Conservation (phyloP, 768 basidiomycete genomes). For the Psilocybe subaeruginosa region DNA sequence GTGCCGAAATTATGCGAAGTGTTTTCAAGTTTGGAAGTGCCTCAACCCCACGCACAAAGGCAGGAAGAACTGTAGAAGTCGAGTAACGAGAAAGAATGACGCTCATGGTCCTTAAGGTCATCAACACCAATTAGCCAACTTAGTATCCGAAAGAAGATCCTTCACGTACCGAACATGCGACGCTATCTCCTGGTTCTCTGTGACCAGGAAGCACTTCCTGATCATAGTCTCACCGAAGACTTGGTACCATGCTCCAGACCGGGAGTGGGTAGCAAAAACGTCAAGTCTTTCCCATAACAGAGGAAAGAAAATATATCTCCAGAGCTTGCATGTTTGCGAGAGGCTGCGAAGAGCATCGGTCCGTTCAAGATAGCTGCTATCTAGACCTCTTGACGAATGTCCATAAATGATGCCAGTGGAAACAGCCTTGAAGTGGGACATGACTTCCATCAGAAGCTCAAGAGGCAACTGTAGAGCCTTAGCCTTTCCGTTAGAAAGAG, state of each 20-base stretch:
- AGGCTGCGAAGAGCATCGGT: conserved; percentile 32
- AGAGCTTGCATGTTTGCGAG: conserved; percentile 34
- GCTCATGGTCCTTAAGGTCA: conserved; percentile 23
- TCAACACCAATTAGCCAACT: background rate
- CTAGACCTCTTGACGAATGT: background rate
- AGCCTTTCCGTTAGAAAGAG: background rate
- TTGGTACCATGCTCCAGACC: conserved; percentile 25
- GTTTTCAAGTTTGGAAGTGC: conserved; percentile 33
- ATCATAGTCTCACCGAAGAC: conserved; percentile 25
- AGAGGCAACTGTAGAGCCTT: conserved; percentile 28
- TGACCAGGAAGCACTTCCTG: conserved; percentile 26
- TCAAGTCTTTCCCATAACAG: conserved; percentile 34
- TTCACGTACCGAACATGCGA: conserved; percentile 26
- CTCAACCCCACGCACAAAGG: conserved; percentile 29
- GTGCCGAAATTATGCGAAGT: conserved; percentile 32
- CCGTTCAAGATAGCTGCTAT: conserved; percentile 21
- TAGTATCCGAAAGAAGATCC: background rate
- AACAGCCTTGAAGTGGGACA: conserved; percentile 28
- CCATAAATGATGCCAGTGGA: conserved; percentile 1
- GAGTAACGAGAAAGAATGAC: conserved; percentile 31
- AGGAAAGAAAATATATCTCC: conserved; percentile 30
- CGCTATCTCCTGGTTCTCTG: conserved; percentile 23
- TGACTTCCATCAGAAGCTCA: conserved; percentile 34
- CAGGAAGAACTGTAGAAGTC: conserved; percentile 23
- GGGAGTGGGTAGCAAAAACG: conserved; percentile 24